A percentile compares a stretch with the other conserved stretches of the same genome.
Evolutionary conservation across 2,329 filamentous ascomycete species (phyloP).

Genomic region (Zasmidium angulare): DNA sequence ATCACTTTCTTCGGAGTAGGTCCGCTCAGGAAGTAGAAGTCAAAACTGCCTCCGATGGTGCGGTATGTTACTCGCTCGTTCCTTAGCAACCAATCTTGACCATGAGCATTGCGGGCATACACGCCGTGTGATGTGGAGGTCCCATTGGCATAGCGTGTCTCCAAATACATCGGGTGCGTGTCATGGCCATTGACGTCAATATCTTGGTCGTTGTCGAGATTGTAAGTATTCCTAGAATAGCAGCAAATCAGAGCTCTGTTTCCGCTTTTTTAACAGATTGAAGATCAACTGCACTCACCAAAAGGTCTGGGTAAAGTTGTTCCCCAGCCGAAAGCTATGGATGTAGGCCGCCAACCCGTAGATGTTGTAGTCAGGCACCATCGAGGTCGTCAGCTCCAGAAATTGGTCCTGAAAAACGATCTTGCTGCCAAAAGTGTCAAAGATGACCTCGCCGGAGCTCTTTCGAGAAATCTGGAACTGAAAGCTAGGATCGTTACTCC

Average conservation of each 20-base stretch:
- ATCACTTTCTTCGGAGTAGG: constrained; percentile 15
- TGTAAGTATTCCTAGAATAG: constrained; percentile 30
- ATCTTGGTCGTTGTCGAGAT: constrained; percentile 26
- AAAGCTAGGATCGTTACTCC: constrained; percentile 34
- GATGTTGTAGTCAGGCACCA: constrained; percentile 32
- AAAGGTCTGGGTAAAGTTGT: constrained; percentile 35
- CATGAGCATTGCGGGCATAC: constrained; percentile 36
- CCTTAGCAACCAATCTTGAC: constrained; percentile 35
- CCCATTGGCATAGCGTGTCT: constrained; percentile 32
- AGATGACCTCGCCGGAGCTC: constrained; percentile 29
- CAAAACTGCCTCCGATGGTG: constrained; percentile 47
- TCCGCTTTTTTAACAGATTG: no score
- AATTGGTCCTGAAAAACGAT: constrained; percentile 37
- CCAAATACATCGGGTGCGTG: constrained; percentile 35
- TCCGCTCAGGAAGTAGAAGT: constrained; percentile 75
- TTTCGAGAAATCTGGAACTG: constrained; percentile 30
- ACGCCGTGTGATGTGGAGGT: constrained; percentile 31
- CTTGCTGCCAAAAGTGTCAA: constrained; percentile 32
- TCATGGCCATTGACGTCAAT: constrained; percentile 33
- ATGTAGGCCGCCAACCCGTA: constrained; percentile 34
- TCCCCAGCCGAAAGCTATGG: constrained; percentile 31
- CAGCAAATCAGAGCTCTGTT: no score
- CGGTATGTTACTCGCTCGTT: constrained; percentile 29
- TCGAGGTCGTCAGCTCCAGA: constrained; percentile 31
- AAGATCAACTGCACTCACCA: no score